phyloP scores from a whole-genome alignment of 2,329 filamentous ascomycete species.

The Calonectria montana region DNA sequence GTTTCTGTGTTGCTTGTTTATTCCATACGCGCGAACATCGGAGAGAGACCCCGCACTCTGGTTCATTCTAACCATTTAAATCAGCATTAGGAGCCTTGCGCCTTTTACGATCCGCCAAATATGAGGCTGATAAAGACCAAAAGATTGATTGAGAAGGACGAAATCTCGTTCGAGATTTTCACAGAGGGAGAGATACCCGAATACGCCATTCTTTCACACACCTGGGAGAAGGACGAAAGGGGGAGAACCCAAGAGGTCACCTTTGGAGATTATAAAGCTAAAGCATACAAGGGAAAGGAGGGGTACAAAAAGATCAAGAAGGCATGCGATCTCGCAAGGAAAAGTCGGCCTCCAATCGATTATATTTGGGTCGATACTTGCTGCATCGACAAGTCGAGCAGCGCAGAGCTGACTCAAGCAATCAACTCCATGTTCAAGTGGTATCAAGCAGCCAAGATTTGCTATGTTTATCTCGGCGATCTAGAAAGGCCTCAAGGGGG shows the following conservation, averaged over 20 bases:
- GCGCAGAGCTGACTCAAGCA: slow-evolving; percentile 41
- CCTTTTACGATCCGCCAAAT: no score
- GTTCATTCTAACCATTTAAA: no score
- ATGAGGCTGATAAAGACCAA: slow-evolving; percentile 8
- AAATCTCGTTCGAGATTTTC: background rate
- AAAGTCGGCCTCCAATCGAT: slow-evolving; percentile 2
- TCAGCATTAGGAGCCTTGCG: background rate
- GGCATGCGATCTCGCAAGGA: background rate
- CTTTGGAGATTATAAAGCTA: slow-evolving; percentile 1
- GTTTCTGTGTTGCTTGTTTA: background rate
- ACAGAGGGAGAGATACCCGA: background rate
- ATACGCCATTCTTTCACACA: slow-evolving; percentile 7
- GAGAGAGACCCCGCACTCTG: background rate
- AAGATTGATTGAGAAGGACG: background rate
- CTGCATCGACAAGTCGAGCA: slow-evolving; percentile 22
- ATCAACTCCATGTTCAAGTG: slow-evolving; percentile 39
- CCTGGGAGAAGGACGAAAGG: no score
- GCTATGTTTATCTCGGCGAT: slow-evolving; percentile 35
- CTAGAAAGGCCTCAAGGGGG: slow-evolving; percentile 21
- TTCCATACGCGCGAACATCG: background rate
- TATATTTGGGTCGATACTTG: slow-evolving; percentile 18
- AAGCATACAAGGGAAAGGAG: background rate
- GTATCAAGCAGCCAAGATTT: slow-evolving; percentile 37
- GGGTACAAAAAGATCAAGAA: slow-evolving; percentile 7
- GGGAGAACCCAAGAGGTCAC: background rate